A percentile compares a stretch with the other conserved stretches of the same genome.
phyloP scores from a whole-genome alignment of 2,329 filamentous ascomycete genomes.

The Geosmithia morbida region DNA sequence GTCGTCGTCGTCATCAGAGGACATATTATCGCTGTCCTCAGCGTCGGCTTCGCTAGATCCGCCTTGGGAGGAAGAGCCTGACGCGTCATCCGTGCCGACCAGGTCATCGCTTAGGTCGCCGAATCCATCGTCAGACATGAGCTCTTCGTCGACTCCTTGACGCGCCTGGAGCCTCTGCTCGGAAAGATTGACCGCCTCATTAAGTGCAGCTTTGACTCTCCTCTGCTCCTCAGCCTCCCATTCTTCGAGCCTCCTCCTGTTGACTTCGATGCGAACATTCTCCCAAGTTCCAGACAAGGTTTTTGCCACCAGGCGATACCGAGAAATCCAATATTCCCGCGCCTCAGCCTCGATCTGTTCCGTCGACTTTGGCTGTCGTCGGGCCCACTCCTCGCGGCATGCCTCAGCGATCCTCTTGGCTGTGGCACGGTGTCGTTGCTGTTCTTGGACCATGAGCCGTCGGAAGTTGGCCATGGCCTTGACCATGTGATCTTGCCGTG shows the following conservation, averaged over 20 bases:
- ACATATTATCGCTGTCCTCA: constrained; percentile 37
- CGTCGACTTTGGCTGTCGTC: constrained; percentile 57
- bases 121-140: constrained; percentile 25
- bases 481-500: constrained; percentile 74
- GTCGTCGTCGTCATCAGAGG: constrained; percentile 48
- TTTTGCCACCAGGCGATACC: constrained; percentile 59
- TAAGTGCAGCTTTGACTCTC: constrained; percentile 53
- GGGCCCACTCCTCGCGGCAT: constrained; percentile 61
- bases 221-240: constrained; percentile 53
- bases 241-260: constrained; percentile 41
- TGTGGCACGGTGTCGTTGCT: constrained; percentile 57
- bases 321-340: constrained; percentile 46
- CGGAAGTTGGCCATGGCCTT: constrained; percentile 70
- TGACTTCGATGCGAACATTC: constrained; percentile 47
- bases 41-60: constrained; percentile 24
- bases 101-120: constrained; percentile 32
- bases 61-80: constrained; percentile 20
- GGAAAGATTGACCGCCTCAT: constrained; percentile 58
- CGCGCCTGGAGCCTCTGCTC: constrained; percentile 53
- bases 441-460: constrained; percentile 65
- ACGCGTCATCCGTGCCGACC: constrained; percentile 19
- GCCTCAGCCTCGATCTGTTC: constrained; percentile 77
- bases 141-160: constrained; percentile 39
- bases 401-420: constrained; percentile 72
- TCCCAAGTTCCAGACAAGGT: constrained; percentile 45